Evolutionary conservation across 129 eudicot genomes (phyloP).

Genomic region (Saposhnikovia divaricata): DNA sequence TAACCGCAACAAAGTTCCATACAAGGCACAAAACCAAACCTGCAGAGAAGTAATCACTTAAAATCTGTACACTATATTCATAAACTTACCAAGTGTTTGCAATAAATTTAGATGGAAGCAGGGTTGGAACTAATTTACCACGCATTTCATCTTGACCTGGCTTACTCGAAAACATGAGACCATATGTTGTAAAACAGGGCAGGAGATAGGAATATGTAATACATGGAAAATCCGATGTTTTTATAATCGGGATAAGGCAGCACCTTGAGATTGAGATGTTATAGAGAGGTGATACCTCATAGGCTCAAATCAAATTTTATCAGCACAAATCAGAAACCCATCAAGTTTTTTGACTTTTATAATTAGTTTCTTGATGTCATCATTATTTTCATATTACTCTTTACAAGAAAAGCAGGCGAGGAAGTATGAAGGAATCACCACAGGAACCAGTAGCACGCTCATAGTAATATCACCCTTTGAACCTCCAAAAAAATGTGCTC

Average conservation of each 20-base stretch:
- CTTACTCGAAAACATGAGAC: not conserved
- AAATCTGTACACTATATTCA: not conserved
- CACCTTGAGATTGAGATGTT: not conserved
- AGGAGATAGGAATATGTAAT: not conserved
- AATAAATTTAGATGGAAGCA: not conserved
- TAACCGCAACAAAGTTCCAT: conserved; percentile 77
- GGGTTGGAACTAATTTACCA: not conserved
- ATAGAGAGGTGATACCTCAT: not conserved
- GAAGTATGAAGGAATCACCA: not conserved
- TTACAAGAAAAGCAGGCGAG: not conserved
- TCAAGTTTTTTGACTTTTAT: not conserved
- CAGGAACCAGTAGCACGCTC: not conserved
- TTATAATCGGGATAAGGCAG: not conserved
- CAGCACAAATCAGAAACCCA: not conserved
- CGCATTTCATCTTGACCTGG: not conserved
- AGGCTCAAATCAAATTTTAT: not conserved
- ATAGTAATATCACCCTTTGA: not conserved
- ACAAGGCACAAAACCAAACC: conserved; percentile 57
- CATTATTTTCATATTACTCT: not conserved
- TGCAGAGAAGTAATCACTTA: conserved; percentile 22
- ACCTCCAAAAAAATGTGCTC: not conserved
- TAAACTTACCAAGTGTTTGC: not conserved
- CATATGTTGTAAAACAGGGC: not conserved
- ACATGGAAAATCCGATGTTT: not conserved
- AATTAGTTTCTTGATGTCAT: not conserved